Evolutionary conservation across 1,284 basidiomycete genomes (phyloP).

Genomic region (Heterobasidion occidentale): DNA sequence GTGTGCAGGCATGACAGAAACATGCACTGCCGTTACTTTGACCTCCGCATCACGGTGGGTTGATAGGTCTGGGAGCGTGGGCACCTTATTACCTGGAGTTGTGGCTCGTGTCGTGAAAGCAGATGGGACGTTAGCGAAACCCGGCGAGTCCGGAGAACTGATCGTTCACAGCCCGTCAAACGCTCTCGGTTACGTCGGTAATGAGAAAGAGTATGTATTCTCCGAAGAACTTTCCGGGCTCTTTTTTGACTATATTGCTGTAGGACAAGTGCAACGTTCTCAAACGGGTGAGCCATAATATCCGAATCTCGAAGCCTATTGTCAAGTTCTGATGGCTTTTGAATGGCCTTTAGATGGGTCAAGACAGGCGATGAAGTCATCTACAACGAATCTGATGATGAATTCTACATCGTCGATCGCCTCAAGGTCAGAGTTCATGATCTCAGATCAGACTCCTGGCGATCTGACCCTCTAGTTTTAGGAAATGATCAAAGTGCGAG

Average conservation of each 20-base stretch:
- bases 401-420: slow-evolving; percentile 40
- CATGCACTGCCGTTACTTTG: slow-evolving; percentile 37
- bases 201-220: slow-evolving; percentile 31
- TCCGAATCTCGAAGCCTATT: neutral
- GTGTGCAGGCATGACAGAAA: slow-evolving; percentile 33
- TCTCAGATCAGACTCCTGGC: neutral
- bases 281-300: slow-evolving; percentile 22
- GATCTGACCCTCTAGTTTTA: slow-evolving; percentile 12
- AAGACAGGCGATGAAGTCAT: slow-evolving; percentile 44
- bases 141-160: slow-evolving; percentile 34
- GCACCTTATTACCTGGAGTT: slow-evolving; percentile 29
- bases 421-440: slow-evolving; percentile 26
- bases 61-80: slow-evolving; percentile 26
- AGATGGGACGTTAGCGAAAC: slow-evolving; percentile 29
- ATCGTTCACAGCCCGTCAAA: slow-evolving; percentile 31
- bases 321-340: neutral
- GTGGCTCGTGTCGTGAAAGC: slow-evolving; percentile 28
- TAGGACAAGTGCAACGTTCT: slow-evolving; percentile 34
- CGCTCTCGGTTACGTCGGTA: slow-evolving; percentile 33
- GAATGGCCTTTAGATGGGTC: slow-evolving; percentile 27
- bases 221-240: neutral
- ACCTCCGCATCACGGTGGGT: slow-evolving; percentile 17
- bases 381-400: slow-evolving; percentile 29
- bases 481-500: slow-evolving; percentile 61
- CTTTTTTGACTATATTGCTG: neutral